Evolutionary conservation across 129 eudicot species (phyloP).

Genomic region (Flaveria linearis): DNA sequence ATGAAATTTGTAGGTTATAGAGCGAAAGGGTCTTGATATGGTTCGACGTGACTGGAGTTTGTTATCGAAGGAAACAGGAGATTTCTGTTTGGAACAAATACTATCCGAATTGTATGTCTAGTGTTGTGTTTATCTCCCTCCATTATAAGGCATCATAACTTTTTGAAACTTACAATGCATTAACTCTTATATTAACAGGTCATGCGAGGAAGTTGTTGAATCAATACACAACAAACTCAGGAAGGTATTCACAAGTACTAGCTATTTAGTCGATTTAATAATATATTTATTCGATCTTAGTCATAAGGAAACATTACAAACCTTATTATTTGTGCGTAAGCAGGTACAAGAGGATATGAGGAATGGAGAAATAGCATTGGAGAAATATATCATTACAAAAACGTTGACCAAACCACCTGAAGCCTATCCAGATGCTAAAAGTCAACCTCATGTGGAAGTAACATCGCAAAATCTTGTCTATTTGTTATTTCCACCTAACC

Average conservation of each 20-base stretch:
- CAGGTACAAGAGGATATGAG: conserved; percentile 99
- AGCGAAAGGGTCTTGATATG: conserved; percentile 98
- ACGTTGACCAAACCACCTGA: conserved; percentile 93
- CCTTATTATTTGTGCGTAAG: conserved; percentile 10
- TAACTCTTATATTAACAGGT: conserved; percentile 54
- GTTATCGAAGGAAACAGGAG: conserved; percentile 91
- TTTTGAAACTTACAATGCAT: conserved; percentile 14
- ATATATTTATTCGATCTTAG: neutral
- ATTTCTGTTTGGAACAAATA: conserved; percentile 88
- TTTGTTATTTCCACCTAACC: conserved; percentile 15
- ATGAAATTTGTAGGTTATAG: conserved; percentile 56
- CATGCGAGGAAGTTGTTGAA: conserved; percentile 98
- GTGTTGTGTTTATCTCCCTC: neutral
- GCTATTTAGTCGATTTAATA: neutral
- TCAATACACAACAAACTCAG: conserved; percentile 75
- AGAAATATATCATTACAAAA: conserved; percentile 90
- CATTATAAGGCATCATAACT: neutral
- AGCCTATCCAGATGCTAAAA: conserved; percentile 98
- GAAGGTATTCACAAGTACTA: conserved; percentile 49
- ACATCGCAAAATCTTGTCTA: neutral
- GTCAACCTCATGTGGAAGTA: conserved; percentile 96
- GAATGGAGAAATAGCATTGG: conserved; percentile 82
- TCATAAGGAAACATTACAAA: conserved; percentile 21
- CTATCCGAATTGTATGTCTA: conserved; percentile 76
- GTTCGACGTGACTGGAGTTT: conserved; percentile 99